These are phyloP conservation scores for Penicillium subrubescens DNA, from an alignment of 495 filamentous ascomycete genomes.

Conservation along the genomic window DNA sequence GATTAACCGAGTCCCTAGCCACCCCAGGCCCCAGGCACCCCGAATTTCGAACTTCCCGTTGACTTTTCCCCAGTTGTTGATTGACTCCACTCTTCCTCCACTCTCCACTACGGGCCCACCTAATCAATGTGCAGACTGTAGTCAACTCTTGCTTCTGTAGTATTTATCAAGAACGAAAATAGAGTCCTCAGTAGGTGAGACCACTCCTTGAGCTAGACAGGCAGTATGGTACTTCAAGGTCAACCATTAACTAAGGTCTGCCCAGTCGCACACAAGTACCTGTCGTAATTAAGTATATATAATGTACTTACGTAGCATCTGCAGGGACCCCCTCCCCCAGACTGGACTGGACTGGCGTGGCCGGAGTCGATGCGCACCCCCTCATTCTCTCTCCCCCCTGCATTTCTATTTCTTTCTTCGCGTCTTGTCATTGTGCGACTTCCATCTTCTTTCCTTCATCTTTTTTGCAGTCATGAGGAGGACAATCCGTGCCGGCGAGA, in stretches of 20 bases:
- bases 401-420: neutral
- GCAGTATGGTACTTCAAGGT: neutral
- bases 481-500: constrained; percentile 23
- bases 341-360: neutral
- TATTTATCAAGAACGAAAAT: neutral
- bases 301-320: neutral
- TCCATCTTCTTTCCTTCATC: neutral
- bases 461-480: constrained; percentile 25
- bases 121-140: neutral
- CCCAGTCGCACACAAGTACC: neutral
- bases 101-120: neutral
- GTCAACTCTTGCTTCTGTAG: neutral
- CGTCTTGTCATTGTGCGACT: neutral
- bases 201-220: neutral
- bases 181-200: neutral
- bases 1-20: neutral
- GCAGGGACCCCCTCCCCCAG: neutral
- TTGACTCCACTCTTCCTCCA: neutral
- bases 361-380: constrained; percentile 25
- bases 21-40: neutral
- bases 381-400: constrained; percentile 4
- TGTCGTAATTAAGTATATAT: neutral
- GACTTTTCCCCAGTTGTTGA: neutral
- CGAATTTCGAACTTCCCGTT: too few relatives aligned
- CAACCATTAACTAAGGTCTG: neutral